Conservation (phyloP, 2,329 filamentous ascomycete species). For the Aureobasidium subglaciale region DNA sequence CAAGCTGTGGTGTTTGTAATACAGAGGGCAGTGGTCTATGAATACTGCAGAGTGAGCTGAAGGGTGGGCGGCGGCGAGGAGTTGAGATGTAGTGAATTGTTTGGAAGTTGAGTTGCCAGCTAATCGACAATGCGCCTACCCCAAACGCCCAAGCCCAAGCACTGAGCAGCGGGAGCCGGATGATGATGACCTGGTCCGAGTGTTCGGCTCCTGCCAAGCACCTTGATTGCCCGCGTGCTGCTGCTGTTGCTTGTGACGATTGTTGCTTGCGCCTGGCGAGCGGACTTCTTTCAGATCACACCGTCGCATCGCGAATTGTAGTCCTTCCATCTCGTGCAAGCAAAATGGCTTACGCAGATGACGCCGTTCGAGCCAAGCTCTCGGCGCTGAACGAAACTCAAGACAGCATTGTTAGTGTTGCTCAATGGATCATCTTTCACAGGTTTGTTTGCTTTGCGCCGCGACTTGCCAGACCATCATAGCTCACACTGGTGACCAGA, state of each 20-base stretch:
- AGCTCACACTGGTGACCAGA: slow-evolving; percentile 40
- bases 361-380: slow-evolving; percentile 89
- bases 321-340: not conserved
- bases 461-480: not conserved
- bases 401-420: slow-evolving; percentile 90
- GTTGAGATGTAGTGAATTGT: not conserved
- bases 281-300: not conserved
- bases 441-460: slow-evolving; percentile 47
- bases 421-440: slow-evolving; percentile 99
- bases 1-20: not conserved
- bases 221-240: not conserved
- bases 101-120: not conserved
- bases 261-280: no score
- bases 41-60: not conserved
- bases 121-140: not conserved
- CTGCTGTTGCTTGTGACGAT: not conserved
- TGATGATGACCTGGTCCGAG: slow-evolving; percentile 1
- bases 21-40: not conserved
- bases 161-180: not conserved
- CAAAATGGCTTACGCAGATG: slow-evolving; percentile 87
- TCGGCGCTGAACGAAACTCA: slow-evolving; percentile 95
- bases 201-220: not conserved
- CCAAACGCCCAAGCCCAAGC: not conserved
- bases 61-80: not conserved
- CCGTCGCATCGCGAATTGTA: no score